These are phyloP conservation scores for Cetradonia linearis DNA, from an alignment of 495 filamentous ascomycete species.

Conservation along the genomic window DNA sequence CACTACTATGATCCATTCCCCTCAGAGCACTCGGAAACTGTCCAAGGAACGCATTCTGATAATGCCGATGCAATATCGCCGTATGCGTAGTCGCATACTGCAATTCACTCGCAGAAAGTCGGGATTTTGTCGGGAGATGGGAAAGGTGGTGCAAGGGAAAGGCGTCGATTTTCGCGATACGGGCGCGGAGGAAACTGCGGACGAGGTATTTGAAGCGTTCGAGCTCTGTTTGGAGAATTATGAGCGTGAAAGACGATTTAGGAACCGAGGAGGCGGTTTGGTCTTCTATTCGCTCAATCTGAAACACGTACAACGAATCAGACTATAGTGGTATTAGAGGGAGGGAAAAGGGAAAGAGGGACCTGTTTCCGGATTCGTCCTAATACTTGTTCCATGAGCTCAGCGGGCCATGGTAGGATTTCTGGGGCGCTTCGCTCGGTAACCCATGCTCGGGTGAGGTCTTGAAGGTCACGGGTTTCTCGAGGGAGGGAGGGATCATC, in stretches of 20 bases:
- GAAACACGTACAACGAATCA: not conserved
- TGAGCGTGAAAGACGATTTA: slow-evolving; percentile 80
- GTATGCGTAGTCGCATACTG: slow-evolving; percentile 75
- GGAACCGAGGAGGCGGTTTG: slow-evolving; percentile 62
- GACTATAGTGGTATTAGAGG: not conserved
- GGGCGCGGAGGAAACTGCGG: slow-evolving; percentile 70
- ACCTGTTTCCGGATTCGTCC: slow-evolving; percentile 62
- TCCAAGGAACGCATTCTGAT: slow-evolving; percentile 65
- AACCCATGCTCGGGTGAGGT: slow-evolving; percentile 84
- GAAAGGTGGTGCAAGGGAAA: slow-evolving; percentile 41
- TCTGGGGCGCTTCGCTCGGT: slow-evolving; percentile 84
- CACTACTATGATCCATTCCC: slow-evolving; percentile 79
- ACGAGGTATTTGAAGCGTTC: slow-evolving; percentile 86
- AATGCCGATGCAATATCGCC: slow-evolving; percentile 70
- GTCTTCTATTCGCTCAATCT: slow-evolving; percentile 40
- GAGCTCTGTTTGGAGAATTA: slow-evolving; percentile 93
- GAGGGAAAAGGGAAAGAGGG: slow-evolving; percentile 12
- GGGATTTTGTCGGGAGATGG: slow-evolving; percentile 22
- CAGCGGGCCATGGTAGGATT: slow-evolving; percentile 56
- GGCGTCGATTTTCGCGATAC: slow-evolving; percentile 60
- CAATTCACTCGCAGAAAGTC: slow-evolving; percentile 62
- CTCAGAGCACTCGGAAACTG: slow-evolving; percentile 68
- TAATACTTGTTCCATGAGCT: slow-evolving; percentile 66
- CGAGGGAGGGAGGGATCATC: slow-evolving; percentile 47
- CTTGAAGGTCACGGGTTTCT: slow-evolving; percentile 71